Percentiles rank a stretch among this genome's conserved stretches.
These are phyloP conservation scores for Metschnikowia hibisci DNA, from an alignment of 805 yeast genomes.

Conservation along the genomic window DNA sequence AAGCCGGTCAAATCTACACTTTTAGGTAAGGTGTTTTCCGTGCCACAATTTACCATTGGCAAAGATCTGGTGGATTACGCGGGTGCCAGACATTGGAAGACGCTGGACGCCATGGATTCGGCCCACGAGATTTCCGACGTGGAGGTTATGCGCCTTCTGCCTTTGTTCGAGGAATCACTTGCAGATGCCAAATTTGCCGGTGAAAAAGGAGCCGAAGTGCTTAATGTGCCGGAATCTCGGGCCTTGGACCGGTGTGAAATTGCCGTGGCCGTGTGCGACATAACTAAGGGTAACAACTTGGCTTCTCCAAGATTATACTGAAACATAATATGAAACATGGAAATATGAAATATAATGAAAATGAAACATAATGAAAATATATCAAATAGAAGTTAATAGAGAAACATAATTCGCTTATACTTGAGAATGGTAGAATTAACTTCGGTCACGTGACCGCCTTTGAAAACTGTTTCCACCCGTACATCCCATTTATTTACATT, in stretches of 20 bases:
- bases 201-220: neutral
- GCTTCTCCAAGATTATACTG: neutral
- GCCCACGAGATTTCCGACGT: conserved; percentile 4
- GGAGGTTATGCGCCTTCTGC: conserved; percentile 9
- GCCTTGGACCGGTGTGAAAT: conserved; percentile 10
- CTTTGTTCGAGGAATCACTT: neutral
- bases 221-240: conserved; percentile 5
- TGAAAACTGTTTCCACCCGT: too few relatives aligned
- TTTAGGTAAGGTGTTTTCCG: conserved; percentile 9
- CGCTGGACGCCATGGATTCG: conserved; percentile 4
- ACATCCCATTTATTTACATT: too few relatives aligned
- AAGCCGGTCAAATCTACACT: neutral
- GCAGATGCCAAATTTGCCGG: neutral
- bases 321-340: too few relatives aligned
- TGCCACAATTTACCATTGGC: conserved; percentile 6
- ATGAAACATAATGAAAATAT: too few relatives aligned
- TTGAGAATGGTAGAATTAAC: too few relatives aligned
- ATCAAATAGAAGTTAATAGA: too few relatives aligned
- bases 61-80: neutral
- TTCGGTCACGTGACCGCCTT: too few relatives aligned
- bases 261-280: conserved; percentile 11
- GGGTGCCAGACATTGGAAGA: conserved; percentile 5
- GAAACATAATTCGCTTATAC: too few relatives aligned
- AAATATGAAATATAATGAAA: too few relatives aligned
- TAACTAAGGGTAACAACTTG: conserved; percentile 9